Conservation (phyloP, 2,329 filamentous ascomycete species). For the Neonectria faginata region DNA sequence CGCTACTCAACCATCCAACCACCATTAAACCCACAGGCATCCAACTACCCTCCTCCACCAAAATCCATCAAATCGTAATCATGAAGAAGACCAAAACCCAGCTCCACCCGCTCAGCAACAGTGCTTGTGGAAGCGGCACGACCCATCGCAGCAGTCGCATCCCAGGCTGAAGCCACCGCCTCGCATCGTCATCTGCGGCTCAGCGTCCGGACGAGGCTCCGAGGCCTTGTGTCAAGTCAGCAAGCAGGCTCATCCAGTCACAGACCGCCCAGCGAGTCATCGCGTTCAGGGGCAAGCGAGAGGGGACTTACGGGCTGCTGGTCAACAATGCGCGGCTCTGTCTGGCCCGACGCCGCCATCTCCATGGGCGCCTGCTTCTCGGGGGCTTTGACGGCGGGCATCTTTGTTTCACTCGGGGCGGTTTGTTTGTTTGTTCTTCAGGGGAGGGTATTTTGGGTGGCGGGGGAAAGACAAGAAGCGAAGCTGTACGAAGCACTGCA, state of each 20-base stretch:
- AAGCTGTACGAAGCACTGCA: neutral
- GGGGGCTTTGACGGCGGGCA: conserved; percentile 28
- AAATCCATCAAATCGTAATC: conserved; percentile 3
- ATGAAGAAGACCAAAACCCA: neutral
- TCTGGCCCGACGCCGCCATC: conserved; percentile 16
- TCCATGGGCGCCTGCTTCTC: conserved; percentile 37
- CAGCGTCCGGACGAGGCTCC: conserved; percentile 42
- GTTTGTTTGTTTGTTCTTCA: neutral
- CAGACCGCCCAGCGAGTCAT: neutral
- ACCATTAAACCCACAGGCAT: neutral
- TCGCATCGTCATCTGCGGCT: conserved; percentile 42
- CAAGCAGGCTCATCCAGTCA: neutral
- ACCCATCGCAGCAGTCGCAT: conserved; percentile 47
- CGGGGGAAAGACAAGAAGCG: neutral
- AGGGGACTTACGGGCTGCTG: conserved; percentile 33
- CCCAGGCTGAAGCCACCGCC: conserved; percentile 46
- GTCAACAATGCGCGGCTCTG: conserved; percentile 18
- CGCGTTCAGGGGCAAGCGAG: neutral
- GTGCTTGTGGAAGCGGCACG: conserved; percentile 47
- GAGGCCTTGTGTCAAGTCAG: conserved; percentile 27
- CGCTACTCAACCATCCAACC: neutral
- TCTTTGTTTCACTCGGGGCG: neutral
- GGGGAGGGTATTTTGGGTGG: neutral
- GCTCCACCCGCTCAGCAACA: conserved; percentile 40
- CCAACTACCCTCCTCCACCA: neutral